phyloP scores from a whole-genome alignment of 148 eudicot genomes.

The Drosera capensis region DNA sequence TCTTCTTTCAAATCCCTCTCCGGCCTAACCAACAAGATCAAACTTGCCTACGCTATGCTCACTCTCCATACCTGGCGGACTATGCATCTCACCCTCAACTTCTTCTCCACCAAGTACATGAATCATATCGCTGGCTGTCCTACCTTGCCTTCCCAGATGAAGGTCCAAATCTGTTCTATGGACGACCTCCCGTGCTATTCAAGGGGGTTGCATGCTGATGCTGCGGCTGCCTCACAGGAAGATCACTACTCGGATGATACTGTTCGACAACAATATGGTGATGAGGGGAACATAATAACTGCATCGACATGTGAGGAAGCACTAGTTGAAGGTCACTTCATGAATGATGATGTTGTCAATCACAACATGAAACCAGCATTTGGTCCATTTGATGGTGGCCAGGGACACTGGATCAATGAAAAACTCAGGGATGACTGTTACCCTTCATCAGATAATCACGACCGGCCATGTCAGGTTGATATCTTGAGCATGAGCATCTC shows the following conservation, averaged over 20 bases:
- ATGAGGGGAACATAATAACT: too few relatives aligned
- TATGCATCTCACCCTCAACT: conserved; percentile 62
- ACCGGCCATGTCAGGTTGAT: neutral
- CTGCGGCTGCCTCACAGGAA: too few relatives aligned
- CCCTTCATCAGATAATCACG: neutral
- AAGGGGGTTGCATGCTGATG: conserved; percentile 1
- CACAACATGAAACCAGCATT: too few relatives aligned
- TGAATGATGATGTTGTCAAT: too few relatives aligned
- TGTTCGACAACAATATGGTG: too few relatives aligned
- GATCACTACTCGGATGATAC: too few relatives aligned
- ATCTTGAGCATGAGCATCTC: neutral
- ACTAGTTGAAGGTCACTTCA: too few relatives aligned
- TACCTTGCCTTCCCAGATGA: conserved; percentile 57
- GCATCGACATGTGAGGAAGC: too few relatives aligned
- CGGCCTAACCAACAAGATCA: conserved; percentile 73
- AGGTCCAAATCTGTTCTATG: conserved; percentile 48
- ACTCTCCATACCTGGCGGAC: conserved; percentile 75
- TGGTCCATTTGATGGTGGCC: too few relatives aligned
- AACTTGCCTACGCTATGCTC: conserved; percentile 73
- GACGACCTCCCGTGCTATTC: conserved; percentile 79
- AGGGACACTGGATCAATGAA: neutral
- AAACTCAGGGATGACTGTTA: neutral
- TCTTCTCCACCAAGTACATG: conserved; percentile 71
- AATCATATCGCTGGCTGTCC: conserved; percentile 54
- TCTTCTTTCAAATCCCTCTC: conserved; percentile 53